Conservation (phyloP, 306 rosid genomes). For the Erythrophleum fordii region DNA sequence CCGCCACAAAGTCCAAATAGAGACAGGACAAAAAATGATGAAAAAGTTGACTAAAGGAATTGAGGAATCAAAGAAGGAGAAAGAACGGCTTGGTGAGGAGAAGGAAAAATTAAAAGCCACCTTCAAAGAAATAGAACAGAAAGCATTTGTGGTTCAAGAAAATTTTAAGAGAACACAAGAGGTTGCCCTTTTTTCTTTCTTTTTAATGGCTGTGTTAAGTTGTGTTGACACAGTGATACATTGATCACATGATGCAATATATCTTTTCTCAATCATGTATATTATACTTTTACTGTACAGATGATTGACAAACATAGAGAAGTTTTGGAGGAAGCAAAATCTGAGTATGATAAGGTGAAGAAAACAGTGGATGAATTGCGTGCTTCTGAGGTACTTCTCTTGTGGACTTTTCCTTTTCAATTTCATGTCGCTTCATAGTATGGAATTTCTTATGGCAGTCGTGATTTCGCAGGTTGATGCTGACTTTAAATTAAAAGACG, state of each 20-base stretch:
- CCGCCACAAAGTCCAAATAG: constrained; percentile 90
- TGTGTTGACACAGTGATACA: constrained; percentile 14
- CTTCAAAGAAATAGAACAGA: constrained; percentile 85
- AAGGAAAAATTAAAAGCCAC: constrained; percentile 57
- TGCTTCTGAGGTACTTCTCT: constrained; percentile 77
- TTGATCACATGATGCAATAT: constrained; percentile 1
- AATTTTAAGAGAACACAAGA: constrained; percentile 68
- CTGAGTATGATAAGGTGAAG: constrained; percentile 67
- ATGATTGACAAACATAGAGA: constrained; percentile 70
- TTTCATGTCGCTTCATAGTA: neutral
- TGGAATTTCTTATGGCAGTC: constrained; percentile 29
- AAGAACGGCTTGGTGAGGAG: constrained; percentile 70
- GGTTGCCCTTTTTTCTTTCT: constrained; percentile 49
- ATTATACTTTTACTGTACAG: constrained; percentile 47
- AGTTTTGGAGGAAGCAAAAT: constrained; percentile 69
- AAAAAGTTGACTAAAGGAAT: constrained; percentile 82
- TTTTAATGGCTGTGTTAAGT: constrained; percentile 9
- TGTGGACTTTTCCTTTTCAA: constrained; percentile 22
- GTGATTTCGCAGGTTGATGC: constrained; percentile 73
- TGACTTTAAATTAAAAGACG: constrained; percentile 82
- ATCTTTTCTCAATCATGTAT: constrained; percentile 24
- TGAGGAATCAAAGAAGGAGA: constrained; percentile 83
- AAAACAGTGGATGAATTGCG: constrained; percentile 75
- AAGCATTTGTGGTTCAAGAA: constrained; percentile 82
- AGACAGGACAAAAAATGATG: constrained; percentile 78